Conservation (phyloP, 1,284 basidiomycete species). For the Cutaneotrichosporon mucoides region DNA sequence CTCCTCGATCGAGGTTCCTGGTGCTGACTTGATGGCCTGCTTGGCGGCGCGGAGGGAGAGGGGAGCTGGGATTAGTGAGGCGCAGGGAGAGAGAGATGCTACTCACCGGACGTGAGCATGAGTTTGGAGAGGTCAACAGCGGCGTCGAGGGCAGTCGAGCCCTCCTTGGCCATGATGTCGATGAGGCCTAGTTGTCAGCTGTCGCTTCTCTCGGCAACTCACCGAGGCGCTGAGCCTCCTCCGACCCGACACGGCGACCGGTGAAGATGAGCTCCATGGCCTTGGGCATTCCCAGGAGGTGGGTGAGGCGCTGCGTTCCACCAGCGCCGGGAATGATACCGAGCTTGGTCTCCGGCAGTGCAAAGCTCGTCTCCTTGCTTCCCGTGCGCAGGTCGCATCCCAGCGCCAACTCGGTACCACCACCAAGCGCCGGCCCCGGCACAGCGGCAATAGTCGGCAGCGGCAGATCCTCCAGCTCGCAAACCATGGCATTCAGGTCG, state of each 20-base stretch:
- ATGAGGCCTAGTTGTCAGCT: constrained; percentile 49
- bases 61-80: constrained; percentile 58
- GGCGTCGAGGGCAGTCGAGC: constrained; percentile 28
- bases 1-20: constrained; percentile 68
- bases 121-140: constrained; percentile 30
- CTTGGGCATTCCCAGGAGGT: constrained; percentile 72
- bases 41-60: constrained; percentile 86
- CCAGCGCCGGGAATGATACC: constrained; percentile 96
- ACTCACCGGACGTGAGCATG: constrained; percentile 36
- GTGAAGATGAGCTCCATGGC: constrained; percentile 87
- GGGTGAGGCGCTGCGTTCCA: constrained; percentile 80
- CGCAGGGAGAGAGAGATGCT: no score
- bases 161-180: constrained; percentile 56
- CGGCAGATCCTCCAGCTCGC: constrained; percentile 69
- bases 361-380: constrained; percentile 61
- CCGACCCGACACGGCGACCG: constrained; percentile 60
- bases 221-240: constrained; percentile 75
- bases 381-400: constrained; percentile 85
- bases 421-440: constrained; percentile 87
- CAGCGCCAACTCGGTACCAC: constrained; percentile 79
- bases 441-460: constrained; percentile 89
- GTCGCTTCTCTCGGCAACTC: constrained; percentile 15
- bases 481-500: constrained; percentile 68
- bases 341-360: constrained; percentile 74
- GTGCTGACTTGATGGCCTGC: constrained; percentile 74